phyloP scores from a whole-genome alignment of 495 filamentous ascomycete species.

The Xylaria intraflava region DNA sequence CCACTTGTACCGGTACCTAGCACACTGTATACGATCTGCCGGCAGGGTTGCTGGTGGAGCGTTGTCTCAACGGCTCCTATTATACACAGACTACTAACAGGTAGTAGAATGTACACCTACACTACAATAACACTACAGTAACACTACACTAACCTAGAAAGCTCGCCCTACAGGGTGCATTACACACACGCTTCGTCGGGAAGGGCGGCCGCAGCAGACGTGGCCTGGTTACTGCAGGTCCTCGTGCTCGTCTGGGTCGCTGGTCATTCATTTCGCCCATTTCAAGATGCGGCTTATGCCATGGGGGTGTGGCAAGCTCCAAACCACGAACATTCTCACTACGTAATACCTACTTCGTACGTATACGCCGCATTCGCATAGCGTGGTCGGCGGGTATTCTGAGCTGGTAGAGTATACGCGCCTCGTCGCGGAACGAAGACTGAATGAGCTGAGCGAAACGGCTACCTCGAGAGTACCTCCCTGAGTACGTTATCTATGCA shows the following conservation, averaged over 20 bases:
- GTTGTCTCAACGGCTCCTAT: constrained; percentile 11
- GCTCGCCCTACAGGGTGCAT: constrained; percentile 7
- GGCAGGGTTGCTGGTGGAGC: constrained; percentile 10
- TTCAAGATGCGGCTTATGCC: constrained; percentile 8
- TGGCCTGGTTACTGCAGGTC: constrained; percentile 35
- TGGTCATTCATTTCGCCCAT: constrained; percentile 4
- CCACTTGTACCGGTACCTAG: too few species aligned
- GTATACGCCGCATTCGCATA: too few species aligned
- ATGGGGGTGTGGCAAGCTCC: neutral
- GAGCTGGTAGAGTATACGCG: too few species aligned
- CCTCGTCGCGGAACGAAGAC: too few species aligned
- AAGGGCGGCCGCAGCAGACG: constrained; percentile 33
- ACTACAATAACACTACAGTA: too few species aligned
- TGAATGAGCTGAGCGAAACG: too few species aligned
- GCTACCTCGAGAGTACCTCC: too few species aligned
- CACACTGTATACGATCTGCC: constrained; percentile 3
- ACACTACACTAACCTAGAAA: too few species aligned
- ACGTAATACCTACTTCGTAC: too few species aligned
- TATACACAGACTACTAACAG: neutral
- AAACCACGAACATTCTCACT: neutral
- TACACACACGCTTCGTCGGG: constrained; percentile 30
- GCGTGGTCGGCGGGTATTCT: too few species aligned
- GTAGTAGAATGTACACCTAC: too few species aligned
- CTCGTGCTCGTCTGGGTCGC: constrained; percentile 9
- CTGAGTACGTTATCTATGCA: neutral